Evolutionary conservation across 345 rosid genomes (phyloP).

Genomic region (Euphorbia peplus): DNA sequence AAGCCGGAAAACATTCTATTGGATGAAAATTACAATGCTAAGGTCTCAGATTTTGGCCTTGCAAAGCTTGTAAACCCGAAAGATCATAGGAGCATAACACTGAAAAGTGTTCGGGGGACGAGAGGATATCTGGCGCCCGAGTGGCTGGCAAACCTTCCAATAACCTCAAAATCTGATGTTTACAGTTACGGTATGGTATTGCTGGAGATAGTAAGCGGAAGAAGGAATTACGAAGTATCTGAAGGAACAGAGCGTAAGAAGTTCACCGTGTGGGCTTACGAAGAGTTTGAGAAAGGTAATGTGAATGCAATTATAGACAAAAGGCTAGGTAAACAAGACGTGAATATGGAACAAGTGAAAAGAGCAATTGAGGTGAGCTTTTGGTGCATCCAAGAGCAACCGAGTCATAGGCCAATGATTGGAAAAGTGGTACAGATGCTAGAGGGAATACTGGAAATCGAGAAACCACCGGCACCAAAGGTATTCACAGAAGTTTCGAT

Average conservation of each 20-base stretch:
- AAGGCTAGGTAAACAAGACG: constrained; percentile 7
- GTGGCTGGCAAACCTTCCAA: constrained; percentile 33
- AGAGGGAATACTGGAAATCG: constrained; percentile 43
- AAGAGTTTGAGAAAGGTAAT: constrained; percentile 43
- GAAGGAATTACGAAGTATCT: constrained; percentile 25
- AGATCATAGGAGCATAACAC: constrained; percentile 25
- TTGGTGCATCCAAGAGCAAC: constrained; percentile 35
- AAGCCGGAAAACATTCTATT: constrained; percentile 33
- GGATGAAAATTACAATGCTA: constrained; percentile 26
- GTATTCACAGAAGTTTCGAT: constrained; percentile 31
- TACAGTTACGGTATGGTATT: constrained; percentile 32
- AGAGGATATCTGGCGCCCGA: constrained; percentile 34
- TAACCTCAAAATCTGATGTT: constrained; percentile 32
- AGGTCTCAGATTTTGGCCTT: constrained; percentile 34
- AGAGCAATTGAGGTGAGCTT: constrained; percentile 24
- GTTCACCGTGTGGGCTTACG: constrained; percentile 59
- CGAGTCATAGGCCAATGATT: constrained; percentile 29
- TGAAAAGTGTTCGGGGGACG: constrained; percentile 32
- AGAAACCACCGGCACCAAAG: constrained; percentile 48
- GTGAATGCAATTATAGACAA: constrained; percentile 15
- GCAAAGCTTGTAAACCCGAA: constrained; percentile 29
- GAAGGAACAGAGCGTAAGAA: constrained; percentile 37
- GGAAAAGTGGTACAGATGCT: constrained; percentile 34
- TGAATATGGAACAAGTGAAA: constrained; percentile 20
- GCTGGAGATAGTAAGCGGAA: constrained; percentile 30